Conservation (phyloP, 225 moss, liverwort and hornwort genomes). For the Bryum argenteum region DNA sequence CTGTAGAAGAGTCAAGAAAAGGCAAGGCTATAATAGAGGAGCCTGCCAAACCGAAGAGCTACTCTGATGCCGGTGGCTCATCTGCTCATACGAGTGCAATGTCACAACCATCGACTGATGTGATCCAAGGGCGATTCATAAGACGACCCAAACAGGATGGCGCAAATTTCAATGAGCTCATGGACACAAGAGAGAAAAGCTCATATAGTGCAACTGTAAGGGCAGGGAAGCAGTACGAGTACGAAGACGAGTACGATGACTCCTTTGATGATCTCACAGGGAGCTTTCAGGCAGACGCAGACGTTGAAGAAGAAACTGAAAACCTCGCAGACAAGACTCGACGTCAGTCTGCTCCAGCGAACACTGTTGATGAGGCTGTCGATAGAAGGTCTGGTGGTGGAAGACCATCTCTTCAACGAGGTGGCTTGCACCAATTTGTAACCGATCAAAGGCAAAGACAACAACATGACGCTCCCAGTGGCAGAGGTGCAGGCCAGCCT, state of each 20-base stretch:
- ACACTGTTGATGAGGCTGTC: conserved; percentile 26
- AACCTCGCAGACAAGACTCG: conserved; percentile 62
- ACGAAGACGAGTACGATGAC: conserved; percentile 98
- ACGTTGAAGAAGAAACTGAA: conserved; percentile 89
- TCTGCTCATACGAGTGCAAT: conserved; percentile 40
- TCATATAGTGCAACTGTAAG: conserved; percentile 62
- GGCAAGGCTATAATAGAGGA: conserved; percentile 52
- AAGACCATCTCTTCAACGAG: conserved; percentile 34
- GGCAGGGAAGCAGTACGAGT: conserved; percentile 76
- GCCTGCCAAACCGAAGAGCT: conserved; percentile 29
- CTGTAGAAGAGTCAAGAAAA: conserved; percentile 72
- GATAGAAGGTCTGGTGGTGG: conserved; percentile 39
- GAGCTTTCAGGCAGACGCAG: conserved; percentile 67
- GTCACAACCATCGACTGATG: conserved; percentile 31
- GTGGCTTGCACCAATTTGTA: conserved; percentile 28
- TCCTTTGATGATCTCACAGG: conserved; percentile 89
- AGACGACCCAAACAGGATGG: conserved; percentile 61
- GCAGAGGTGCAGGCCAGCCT: conserved; percentile 29
- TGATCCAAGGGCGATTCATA: conserved; percentile 68
- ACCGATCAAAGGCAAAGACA: conserved; percentile 24
- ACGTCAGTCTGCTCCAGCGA: conserved; percentile 37
- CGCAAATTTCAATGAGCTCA: conserved; percentile 58
- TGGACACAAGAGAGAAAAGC: conserved; percentile 52
- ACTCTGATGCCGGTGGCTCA: conserved; percentile 36
- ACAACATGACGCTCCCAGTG: conserved; percentile 25